Evolutionary conservation across 306 rosid genomes (phyloP).

Genomic region (Acmispon strigosus): DNA sequence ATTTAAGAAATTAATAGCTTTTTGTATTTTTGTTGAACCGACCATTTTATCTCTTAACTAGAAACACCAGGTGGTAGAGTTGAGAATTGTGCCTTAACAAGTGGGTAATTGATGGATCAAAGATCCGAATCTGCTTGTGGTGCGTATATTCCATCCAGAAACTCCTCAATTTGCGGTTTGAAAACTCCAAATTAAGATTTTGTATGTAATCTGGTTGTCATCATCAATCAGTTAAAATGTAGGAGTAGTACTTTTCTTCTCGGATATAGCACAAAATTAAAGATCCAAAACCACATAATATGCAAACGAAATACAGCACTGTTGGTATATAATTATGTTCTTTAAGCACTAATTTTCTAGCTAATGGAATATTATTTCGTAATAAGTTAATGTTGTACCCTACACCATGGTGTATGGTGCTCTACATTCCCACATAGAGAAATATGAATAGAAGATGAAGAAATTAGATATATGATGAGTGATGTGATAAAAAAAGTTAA

Average conservation of each 20-base stretch:
- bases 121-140: not conserved
- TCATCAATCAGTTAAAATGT: slow-evolving; percentile 1
- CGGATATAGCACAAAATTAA: not conserved
- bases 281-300: not conserved
- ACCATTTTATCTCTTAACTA: slow-evolving; percentile 38
- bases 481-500: too few relatives aligned
- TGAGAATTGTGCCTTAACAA: slow-evolving; percentile 2
- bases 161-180: slow-evolving; percentile 28
- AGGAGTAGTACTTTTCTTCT: not conserved
- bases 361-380: too few relatives aligned
- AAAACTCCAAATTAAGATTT: slow-evolving; percentile 15
- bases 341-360: too few relatives aligned
- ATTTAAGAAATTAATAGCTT: slow-evolving; percentile 16
- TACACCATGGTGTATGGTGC: too few relatives aligned
- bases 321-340: too few relatives aligned
- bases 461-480: too few relatives aligned
- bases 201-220: not conserved
- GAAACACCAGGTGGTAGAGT: not conserved
- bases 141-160: slow-evolving; percentile 17
- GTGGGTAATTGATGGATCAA: not conserved
- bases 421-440: too few relatives aligned
- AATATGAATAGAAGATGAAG: too few relatives aligned
- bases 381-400: too few relatives aligned
- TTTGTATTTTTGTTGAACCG: slow-evolving; percentile 35
- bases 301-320: too few relatives aligned